A percentile compares a stretch with the other conserved stretches of the same genome.
Evolutionary conservation across 345 rosid genomes (phyloP).

Genomic region (Eucalyptus polyanthemos): DNA sequence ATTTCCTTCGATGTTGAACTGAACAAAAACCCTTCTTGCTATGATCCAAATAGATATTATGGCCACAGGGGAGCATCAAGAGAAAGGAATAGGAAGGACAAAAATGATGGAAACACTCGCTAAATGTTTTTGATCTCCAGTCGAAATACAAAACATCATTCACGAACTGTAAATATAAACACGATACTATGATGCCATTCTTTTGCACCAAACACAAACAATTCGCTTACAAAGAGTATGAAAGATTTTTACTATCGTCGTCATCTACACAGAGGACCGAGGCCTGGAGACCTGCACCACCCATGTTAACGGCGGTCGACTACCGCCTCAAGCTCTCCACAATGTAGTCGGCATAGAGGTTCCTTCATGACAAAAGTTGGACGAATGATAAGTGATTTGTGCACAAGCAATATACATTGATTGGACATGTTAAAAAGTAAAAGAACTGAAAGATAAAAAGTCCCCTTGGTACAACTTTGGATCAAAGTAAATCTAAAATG

Average conservation of each 20-base stretch:
- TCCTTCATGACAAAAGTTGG: constrained; percentile 37
- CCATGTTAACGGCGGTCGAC: not conserved
- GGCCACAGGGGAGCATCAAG: not conserved
- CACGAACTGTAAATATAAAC: not conserved
- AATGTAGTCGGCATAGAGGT: constrained; percentile 77
- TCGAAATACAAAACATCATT: not conserved
- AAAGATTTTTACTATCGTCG: not conserved
- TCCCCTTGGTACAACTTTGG: not conserved
- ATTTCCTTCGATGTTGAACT: not conserved
- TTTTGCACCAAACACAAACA: not conserved
- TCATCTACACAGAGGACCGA: not conserved
- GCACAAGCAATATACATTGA: not conserved
- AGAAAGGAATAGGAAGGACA: not conserved
- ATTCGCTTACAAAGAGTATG: not conserved
- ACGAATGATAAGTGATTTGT: not conserved
- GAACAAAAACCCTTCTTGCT: not conserved
- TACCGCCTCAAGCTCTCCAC: constrained; percentile 72
- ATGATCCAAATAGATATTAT: not conserved
- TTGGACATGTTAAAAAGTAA: not conserved
- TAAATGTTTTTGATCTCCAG: not conserved
- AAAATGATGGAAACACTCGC: not conserved
- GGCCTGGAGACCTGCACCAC: not conserved
- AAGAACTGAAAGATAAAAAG: not conserved
- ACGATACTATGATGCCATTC: not conserved
- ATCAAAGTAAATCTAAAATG: not conserved